phyloP scores from a whole-genome alignment of 23 red algal species.

The Gracilariopsis chorda region DNA sequence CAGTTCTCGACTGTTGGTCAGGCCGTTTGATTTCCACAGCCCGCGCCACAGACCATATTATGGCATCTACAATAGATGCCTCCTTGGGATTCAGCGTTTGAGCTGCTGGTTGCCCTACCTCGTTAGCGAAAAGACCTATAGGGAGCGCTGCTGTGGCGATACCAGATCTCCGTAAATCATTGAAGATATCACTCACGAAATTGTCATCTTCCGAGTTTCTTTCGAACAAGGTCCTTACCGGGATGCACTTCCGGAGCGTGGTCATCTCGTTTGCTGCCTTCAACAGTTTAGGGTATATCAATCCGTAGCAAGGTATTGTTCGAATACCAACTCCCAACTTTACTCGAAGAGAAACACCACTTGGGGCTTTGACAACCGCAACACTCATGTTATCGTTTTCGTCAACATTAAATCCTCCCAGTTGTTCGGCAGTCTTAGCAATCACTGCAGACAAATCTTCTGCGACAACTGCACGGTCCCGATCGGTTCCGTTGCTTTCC shows the following conservation, averaged over 20 bases:
- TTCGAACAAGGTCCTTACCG: neutral
- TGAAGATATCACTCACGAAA: constrained; percentile 57
- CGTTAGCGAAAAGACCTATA: constrained; percentile 59
- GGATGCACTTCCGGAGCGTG: constrained; percentile 1
- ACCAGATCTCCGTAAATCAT: constrained; percentile 52
- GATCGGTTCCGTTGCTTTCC: neutral
- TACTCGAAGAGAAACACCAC: constrained; percentile 33
- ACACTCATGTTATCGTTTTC: constrained; percentile 57
- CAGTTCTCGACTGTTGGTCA: constrained; percentile 48
- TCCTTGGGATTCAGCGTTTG: constrained; percentile 5
- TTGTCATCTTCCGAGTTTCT: constrained; percentile 61
- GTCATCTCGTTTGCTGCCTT: constrained; percentile 17
- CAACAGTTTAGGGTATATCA: constrained; percentile 48
- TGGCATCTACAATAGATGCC: constrained; percentile 52
- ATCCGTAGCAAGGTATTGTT: constrained; percentile 39
- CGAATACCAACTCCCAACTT: constrained; percentile 50
- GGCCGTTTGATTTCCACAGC: constrained; percentile 34
- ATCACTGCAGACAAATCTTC: constrained; percentile 27
- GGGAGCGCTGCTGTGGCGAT: constrained; percentile 43
- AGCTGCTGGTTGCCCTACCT: constrained; percentile 42
- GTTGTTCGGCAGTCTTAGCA: constrained; percentile 35
- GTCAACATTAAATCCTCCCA: constrained; percentile 36
- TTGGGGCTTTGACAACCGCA: constrained; percentile 14
- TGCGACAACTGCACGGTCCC: neutral
- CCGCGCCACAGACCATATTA: constrained; percentile 64